phyloP scores from a whole-genome alignment of 2,329 filamentous ascomycete species.

The Aspergillus fijiensis region DNA sequence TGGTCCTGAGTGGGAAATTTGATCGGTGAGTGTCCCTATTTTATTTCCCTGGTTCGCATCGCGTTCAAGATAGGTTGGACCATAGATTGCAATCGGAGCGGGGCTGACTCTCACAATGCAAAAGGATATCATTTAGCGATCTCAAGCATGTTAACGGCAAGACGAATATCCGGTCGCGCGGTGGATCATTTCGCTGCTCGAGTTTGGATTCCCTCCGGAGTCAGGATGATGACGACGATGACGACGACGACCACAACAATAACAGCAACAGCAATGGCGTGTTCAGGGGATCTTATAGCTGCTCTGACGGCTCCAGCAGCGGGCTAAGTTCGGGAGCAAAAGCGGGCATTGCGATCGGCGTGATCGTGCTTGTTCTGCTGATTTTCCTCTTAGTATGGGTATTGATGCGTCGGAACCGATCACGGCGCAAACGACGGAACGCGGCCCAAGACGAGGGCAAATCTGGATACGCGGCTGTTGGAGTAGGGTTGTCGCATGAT shows the following conservation, averaged over 20 bases:
- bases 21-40: constrained; percentile 17
- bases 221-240: neutral
- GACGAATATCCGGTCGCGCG: constrained; percentile 21
- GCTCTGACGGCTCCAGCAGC: constrained; percentile 14
- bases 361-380: constrained; percentile 40
- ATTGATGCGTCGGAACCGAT: constrained; percentile 13
- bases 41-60: neutral
- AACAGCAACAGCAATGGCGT: constrained; percentile 8
- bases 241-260: neutral
- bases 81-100: neutral
- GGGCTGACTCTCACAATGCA: neutral
- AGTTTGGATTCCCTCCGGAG: constrained; percentile 14
- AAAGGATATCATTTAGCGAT: constrained; percentile 26
- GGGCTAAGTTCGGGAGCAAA: constrained; percentile 28
- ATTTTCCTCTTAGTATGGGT: constrained; percentile 22
- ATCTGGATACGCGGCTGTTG: neutral
- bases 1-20: constrained; percentile 26
- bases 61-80: neutral
- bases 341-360: constrained; percentile 35
- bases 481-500: neutral
- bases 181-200: constrained; percentile 24
- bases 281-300: constrained; percentile 23
- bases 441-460: neutral
- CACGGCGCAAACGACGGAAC: constrained; percentile 2
- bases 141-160: constrained; percentile 25